These are phyloP conservation scores for Chaetoscypha palmicola DNA, from an alignment of 2,329 filamentous ascomycete genomes.

Conservation along the genomic window DNA sequence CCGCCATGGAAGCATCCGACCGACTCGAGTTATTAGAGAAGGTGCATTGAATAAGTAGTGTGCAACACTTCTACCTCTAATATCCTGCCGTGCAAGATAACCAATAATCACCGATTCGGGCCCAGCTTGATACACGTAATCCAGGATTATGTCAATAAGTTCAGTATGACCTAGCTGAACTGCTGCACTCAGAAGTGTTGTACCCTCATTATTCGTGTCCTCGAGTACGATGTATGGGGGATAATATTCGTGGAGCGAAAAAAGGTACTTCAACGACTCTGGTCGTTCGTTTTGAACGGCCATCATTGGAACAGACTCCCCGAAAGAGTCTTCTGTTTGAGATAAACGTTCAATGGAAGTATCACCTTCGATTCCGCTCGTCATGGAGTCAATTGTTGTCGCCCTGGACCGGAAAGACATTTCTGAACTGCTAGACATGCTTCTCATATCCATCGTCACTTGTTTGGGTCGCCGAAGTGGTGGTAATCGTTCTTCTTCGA, in stretches of 20 bases:
- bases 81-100: slow-evolving; percentile 73
- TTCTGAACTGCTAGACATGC: slow-evolving; percentile 78
- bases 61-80: slow-evolving; percentile 79
- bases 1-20: slow-evolving; percentile 75
- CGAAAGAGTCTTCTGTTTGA: slow-evolving; percentile 61
- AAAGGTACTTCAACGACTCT: slow-evolving; percentile 68
- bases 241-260: slow-evolving; percentile 72
- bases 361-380: slow-evolving; percentile 73
- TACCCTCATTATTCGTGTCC: slow-evolving; percentile 84
- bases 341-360: slow-evolving; percentile 73
- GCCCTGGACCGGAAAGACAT: slow-evolving; percentile 76
- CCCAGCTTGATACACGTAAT: slow-evolving; percentile 56
- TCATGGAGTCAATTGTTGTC: slow-evolving; percentile 67
- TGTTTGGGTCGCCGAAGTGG: slow-evolving; percentile 37
- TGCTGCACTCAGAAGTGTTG: slow-evolving; percentile 81
- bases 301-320: slow-evolving; percentile 87
- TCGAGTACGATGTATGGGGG: slow-evolving; percentile 63
- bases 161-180: slow-evolving; percentile 75
- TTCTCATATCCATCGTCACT: slow-evolving; percentile 84
- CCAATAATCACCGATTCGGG: slow-evolving; percentile 49
- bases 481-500: slow-evolving; percentile 45
- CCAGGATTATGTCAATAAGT: slow-evolving; percentile 67
- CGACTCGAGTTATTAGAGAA: slow-evolving; percentile 68
- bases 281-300: slow-evolving; percentile 66
- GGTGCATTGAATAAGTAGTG: slow-evolving; percentile 96